Base-by-base conservation (phyloP, 768 basidiomycete genomes). In the Coprinopsis strossmayeri region DNA sequence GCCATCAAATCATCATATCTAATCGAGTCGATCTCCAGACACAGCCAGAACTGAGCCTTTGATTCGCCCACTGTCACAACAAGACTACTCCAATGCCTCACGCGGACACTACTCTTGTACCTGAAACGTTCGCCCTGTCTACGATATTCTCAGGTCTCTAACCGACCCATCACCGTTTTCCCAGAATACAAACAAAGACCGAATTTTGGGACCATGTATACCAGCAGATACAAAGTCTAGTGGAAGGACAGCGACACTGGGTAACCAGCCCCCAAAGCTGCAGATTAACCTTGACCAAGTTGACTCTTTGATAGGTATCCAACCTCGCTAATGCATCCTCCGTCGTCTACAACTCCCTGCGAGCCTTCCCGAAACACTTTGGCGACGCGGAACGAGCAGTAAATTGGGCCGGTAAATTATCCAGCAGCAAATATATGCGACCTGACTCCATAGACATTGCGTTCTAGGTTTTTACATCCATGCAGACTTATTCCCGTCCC, bases 361-460 rank as follows among this genome's bases (percentile, higher is more conserved):
- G 79, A 40, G 81, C 81, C 13, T 94, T 84, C 53, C 66, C 71
- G 11, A 59, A 73, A 21, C 67, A 77, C 58, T 92, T 89, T 56
- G 90, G 88, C 24, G 57, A 59, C 28, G 70, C 72, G 13, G 73
- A 77, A 30, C 77, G 80, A 46, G 79, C 86, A 2, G 89, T 95
- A 18, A 95, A 95, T 61, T 97, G 93, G 94, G 85, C 85, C 69
- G 94, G 94, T 93, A 57, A 69, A 88, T 66, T 21, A n/a, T 48
- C 32, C 13, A n/a, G 11, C n/a, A 32, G 17, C 18, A 34, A 10
- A 21, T 10, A 11, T 4, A n/a, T 7, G 15, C 25, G n/a, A 24
- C 13, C 17, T 40, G n/a, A 17, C 20, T 21, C n/a, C 37, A 25
- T 35, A 37, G 23, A 24, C n/a, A 32, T 46, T n/a, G n/a, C n/a